Evolutionary conservation across 2,329 filamentous ascomycete species (phyloP).

Genomic region (Pseudogymnoascus destructans): DNA sequence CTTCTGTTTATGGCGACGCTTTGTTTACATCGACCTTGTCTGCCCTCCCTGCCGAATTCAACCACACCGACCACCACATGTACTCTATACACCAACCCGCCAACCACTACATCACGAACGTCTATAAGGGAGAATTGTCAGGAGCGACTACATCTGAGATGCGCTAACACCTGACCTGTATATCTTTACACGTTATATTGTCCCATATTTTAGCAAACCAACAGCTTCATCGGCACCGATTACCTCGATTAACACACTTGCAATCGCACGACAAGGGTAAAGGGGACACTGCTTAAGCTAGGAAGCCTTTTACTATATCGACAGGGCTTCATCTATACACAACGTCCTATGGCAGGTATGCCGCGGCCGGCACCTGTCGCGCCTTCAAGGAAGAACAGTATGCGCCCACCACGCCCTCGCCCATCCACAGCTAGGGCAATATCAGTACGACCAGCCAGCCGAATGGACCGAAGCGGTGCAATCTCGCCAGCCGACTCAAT

Average conservation of each 20-base stretch:
- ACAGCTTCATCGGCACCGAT: background rate
- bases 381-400: conserved; percentile 34
- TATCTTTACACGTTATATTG: conserved; percentile 2
- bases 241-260: background rate
- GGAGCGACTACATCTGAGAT: background rate
- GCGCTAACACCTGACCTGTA: background rate
- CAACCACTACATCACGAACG: background rate
- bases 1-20: conserved; percentile 8
- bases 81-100: background rate
- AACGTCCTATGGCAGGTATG: conserved; percentile 38
- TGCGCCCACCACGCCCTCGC: conserved; percentile 40
- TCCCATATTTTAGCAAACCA: background rate
- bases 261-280: conserved; percentile 5
- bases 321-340: background rate
- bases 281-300: background rate
- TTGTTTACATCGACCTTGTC: conserved; percentile 3
- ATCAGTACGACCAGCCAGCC: conserved; percentile 22
- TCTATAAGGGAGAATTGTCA: background rate
- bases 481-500: conserved; percentile 59
- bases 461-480: conserved; percentile 18
- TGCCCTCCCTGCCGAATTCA: conserved; percentile 7
- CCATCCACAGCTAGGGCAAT: conserved; percentile 39
- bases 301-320: background rate
- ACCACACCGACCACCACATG: conserved; percentile 1
- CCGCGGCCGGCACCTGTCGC: conserved; percentile 35